Evolutionary conservation across 2,329 filamentous ascomycete genomes (phyloP), one percentile per base, ranked within the genome.

Genomic region (Pseudogymnoascus destructans): DNA sequence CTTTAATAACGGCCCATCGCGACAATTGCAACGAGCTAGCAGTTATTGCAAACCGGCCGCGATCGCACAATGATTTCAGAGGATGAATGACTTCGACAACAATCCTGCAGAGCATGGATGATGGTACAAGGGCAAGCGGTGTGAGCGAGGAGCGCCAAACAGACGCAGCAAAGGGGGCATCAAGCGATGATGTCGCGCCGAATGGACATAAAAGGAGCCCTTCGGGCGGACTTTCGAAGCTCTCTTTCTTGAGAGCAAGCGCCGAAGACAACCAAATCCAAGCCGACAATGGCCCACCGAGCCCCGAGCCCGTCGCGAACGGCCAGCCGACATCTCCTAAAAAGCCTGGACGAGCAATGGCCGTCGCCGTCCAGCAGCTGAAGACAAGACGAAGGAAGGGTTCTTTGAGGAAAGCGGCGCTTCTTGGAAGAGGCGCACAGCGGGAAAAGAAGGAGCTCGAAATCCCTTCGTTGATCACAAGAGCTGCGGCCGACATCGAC

Each of bases 401-500:
- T 3, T 95, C 91, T 9, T 75, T 96, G 69, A 81, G 91, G 60
- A 95, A 95, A 72, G 89, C 88, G 9, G 90, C 89, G 23, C 75
- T 95, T 55, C 77, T 95, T 15, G 88, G 89, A 13, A 86, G 86
- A 62, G 85, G 85, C 61, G 81, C 77, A 58, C 82, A 80, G 69
- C 77, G 79, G 61, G 82, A 81, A 64, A 77, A 72, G 66, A 79
- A 73, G 63, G 82, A 82, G 59, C 72, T 70, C 59, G 79, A 74
- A 58, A 57, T 60, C 21, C 61, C 62, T 13, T 25, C 38, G n/a
- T 56, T 58, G 19, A 57, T 71, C 67, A 62, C 67, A 65, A 58
- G 69, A 62, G 63, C 72, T 61, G 63, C 70, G 62, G 59, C 65
- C 68, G 60, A 63, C 7, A 66, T 60, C 55, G 62, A 61, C 32